A percentile compares a stretch with the other conserved stretches of the same genome.
phyloP scores from a whole-genome alignment of 2,329 filamentous ascomycete genomes.

The Alternaria sp. region DNA sequence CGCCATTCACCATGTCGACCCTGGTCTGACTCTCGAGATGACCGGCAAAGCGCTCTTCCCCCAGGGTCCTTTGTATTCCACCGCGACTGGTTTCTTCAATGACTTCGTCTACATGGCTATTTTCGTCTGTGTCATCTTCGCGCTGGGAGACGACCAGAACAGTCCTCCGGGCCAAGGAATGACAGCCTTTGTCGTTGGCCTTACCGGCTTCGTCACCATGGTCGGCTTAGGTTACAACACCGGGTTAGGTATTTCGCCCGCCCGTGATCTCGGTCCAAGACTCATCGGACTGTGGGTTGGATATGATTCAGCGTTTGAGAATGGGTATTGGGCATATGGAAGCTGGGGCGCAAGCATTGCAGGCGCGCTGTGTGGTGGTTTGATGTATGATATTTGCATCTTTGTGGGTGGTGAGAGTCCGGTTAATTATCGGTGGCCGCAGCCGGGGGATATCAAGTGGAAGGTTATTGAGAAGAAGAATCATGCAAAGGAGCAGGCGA shows the following conservation, averaged over 20 bases:
- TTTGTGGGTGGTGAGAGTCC: conserved; percentile 44
- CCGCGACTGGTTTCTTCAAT: conserved; percentile 73
- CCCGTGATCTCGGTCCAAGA: conserved; percentile 76
- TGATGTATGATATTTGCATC: conserved; percentile 44
- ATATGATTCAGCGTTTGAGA: conserved; percentile 62
- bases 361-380: conserved; percentile 38
- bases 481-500: conserved; percentile 24
- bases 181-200: conserved; percentile 59
- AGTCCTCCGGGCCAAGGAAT: conserved; percentile 54
- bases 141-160: conserved; percentile 62
- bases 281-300: conserved; percentile 72
- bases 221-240: conserved; percentile 41
- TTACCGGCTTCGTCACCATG: conserved; percentile 37
- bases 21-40: conserved; percentile 41
- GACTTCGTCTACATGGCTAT: conserved; percentile 73
- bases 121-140: conserved; percentile 75
- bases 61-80: conserved; percentile 66
- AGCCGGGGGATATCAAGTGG: conserved; percentile 34
- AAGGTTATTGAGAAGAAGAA: conserved; percentile 25
- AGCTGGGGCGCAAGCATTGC: conserved; percentile 36
- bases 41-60: conserved; percentile 68
- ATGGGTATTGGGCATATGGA: conserved; percentile 42
- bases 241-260: conserved; percentile 68
- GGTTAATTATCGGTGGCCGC: conserved; percentile 43
- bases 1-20: conserved; percentile 69